Conservation (phyloP, 129 eudicot genomes). For the Tanacetum coccineum region DNA sequence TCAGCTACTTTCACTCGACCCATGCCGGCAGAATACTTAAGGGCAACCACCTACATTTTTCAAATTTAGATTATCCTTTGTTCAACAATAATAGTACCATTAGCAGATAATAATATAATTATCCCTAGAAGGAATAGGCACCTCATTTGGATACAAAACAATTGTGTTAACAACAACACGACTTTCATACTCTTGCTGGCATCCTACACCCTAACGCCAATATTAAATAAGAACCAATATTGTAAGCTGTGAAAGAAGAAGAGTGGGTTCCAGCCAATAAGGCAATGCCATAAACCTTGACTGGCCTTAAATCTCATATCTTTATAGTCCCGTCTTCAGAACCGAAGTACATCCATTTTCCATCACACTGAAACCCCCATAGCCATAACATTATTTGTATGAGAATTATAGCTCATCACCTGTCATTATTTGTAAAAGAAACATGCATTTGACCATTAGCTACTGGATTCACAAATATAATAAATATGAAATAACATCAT, state of each 20-base stretch:
- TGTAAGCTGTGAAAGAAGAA: neutral
- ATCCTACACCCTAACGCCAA: slow-evolving; percentile 89
- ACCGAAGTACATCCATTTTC: slow-evolving; percentile 98
- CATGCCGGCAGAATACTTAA: no score
- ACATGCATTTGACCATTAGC: no score
- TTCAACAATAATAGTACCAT: no score
- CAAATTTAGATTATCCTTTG: no score
- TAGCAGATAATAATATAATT: no score
- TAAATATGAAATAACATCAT: no score
- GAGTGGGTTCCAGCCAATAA: neutral
- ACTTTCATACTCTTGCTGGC: slow-evolving; percentile 97
- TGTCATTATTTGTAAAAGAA: no score
- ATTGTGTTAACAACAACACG: slow-evolving; percentile 98
- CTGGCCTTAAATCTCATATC: slow-evolving; percentile 95
- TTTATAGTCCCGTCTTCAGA: slow-evolving; percentile 98
- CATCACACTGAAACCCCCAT: slow-evolving; percentile 95
- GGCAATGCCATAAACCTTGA: slow-evolving; percentile 9
- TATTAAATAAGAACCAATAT: no score
- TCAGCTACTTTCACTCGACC: no score
- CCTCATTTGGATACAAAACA: slow-evolving; percentile 99
- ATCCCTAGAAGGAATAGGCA: slow-evolving; percentile 19
- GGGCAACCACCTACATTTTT: no score
- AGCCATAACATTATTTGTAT: slow-evolving; percentile 90
- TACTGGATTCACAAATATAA: no score
- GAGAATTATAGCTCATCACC: no score